Base-by-base conservation (phyloP, 306 rosid genomes). In the Comarum palustre region DNA sequence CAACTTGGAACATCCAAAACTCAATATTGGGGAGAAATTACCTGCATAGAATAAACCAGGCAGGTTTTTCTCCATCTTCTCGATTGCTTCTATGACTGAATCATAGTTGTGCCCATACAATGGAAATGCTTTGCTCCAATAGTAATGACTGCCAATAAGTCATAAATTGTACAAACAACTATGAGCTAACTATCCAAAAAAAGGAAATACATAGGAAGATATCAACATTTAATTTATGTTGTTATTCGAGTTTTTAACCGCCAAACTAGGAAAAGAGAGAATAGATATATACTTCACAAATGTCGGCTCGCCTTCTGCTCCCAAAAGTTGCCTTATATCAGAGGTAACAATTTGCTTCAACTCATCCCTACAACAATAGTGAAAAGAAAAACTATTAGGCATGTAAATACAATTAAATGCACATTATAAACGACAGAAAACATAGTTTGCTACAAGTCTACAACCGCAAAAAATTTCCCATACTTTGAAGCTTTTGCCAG, bases 21-120 rank as follows among this genome's bases (percentile, higher is more conserved):
- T 43, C 52, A 34, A 27, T 60, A 61, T 50, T 20, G 41, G 48
- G 14, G 54, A 47, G 74, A 31, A 61, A 20, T 69, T 90, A 90
- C 98, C 98, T 69, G 98, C 98, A 80, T 75, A 83, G 90, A 87
- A 89, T 81, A 90, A 82, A 64, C 97, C 98, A 3, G 98, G 98
- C 65, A 93, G 98, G 72, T 73, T 85, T 82, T 80, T 90, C 89
- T 93, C 96, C 84, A 93, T 82, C 66, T 68, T 87, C 78, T 84
- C 97, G 74, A 93, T 90, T 72, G 93, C 98, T 84, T 86, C 87
- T 78, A 90, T 75, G 80, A 93, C 97, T 71, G 90, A 80, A 42
- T 83, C 90, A 62, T 90, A 86, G 83, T 89, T 82, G 69, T 2
- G 88, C 62, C 93, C 98, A 55, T 89, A 93, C 83, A 93, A 77